A percentile compares a stretch with the other conserved stretches of the same genome.
These are phyloP conservation scores for Talaromyces verruculosus DNA, from an alignment of 2,329 filamentous ascomycete genomes.

Conservation along the genomic window DNA sequence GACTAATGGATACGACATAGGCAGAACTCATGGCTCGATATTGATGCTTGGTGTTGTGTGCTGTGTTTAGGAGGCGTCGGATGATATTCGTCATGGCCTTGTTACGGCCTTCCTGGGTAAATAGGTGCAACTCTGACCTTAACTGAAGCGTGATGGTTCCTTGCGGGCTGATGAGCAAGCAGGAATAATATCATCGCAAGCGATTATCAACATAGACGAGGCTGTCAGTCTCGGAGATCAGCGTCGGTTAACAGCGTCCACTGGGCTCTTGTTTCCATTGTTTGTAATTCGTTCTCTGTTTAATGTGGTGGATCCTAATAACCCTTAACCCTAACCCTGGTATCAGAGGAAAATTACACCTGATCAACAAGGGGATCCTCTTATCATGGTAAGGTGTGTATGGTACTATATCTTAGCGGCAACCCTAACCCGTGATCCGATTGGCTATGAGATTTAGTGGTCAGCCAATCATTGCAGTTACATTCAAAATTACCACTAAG, in stretches of 20 bases:
- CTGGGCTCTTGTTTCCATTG: neutral
- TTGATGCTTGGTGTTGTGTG: neutral
- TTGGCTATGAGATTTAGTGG: too few species aligned
- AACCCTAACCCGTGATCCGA: too few species aligned
- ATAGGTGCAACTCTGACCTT: neutral
- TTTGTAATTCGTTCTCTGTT: neutral
- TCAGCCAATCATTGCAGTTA: too few species aligned
- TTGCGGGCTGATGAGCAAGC: neutral
- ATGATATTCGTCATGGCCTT: neutral
- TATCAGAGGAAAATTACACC: neutral
- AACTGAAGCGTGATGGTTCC: neutral
- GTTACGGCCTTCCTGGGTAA: neutral
- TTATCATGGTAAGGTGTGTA: too few species aligned
- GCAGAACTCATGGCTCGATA: neutral
- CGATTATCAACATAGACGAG: neutral
- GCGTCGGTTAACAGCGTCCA: neutral
- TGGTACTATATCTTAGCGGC: too few species aligned
- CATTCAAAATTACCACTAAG: too few species aligned
- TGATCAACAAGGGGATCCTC: neutral
- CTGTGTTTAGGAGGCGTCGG: neutral
- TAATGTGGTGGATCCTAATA: neutral
- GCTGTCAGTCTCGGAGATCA: neutral
- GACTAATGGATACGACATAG: conserved; percentile 1
- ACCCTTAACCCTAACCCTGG: too few species aligned
- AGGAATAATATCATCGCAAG: neutral